These are phyloP conservation scores for Penicillium riverlandense DNA, from an alignment of 495 filamentous ascomycete species.

Conservation along the genomic window DNA sequence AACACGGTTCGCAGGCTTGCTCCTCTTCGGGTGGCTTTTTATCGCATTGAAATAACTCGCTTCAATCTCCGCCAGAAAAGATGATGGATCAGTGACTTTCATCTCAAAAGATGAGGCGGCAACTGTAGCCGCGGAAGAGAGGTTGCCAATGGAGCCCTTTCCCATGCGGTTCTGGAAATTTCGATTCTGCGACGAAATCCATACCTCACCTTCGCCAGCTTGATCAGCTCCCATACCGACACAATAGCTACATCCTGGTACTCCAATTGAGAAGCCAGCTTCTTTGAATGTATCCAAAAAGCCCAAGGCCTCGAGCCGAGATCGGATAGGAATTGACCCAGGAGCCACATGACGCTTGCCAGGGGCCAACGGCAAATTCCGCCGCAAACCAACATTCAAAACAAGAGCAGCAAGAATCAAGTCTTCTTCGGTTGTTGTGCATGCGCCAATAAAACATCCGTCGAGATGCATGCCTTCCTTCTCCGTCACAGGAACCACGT, in stretches of 20 bases:
- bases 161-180: constrained; percentile 44
- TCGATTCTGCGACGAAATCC: constrained; percentile 35
- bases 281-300: constrained; percentile 25
- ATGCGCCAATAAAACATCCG: constrained; percentile 39
- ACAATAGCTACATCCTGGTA: constrained; percentile 37
- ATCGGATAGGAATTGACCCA: constrained; percentile 27
- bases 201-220: constrained; percentile 29
- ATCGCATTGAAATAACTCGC: constrained; percentile 7
- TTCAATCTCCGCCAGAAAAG: constrained; percentile 19
- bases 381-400: constrained; percentile 24
- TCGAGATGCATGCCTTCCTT: constrained; percentile 21
- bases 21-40: constrained; percentile 2
- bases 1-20: neutral
- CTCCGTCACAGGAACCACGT: constrained; percentile 31
- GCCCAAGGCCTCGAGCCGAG: constrained; percentile 20
- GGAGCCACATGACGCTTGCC: constrained; percentile 31
- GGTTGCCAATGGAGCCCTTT: constrained; percentile 28
- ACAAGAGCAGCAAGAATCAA: constrained; percentile 30
- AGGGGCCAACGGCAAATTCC: constrained; percentile 12
- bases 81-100: constrained; percentile 22
- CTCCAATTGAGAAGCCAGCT: constrained; percentile 29
- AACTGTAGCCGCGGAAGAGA: constrained; percentile 29
- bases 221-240: constrained; percentile 33
- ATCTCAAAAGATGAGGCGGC: constrained; percentile 32
- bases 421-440: constrained; percentile 38